phyloP scores from a whole-genome alignment of 129 eudicot genomes.

The Lactuca saligna region DNA sequence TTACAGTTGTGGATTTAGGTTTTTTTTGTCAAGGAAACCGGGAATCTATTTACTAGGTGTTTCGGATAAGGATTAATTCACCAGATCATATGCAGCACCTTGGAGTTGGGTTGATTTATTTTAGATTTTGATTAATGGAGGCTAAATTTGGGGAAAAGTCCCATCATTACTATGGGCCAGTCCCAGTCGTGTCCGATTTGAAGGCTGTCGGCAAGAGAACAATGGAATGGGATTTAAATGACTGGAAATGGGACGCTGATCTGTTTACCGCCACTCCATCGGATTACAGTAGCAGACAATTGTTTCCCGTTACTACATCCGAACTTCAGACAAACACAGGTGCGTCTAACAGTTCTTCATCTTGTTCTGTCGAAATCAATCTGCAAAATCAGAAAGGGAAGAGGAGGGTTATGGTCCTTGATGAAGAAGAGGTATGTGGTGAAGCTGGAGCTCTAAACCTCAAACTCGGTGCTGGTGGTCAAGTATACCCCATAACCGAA shows the following conservation, averaged over 20 bases:
- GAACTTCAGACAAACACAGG: slow-evolving; percentile 12
- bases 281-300: slow-evolving; percentile 57
- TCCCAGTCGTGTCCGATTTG: slow-evolving; percentile 53
- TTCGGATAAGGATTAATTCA: background rate
- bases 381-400: slow-evolving; percentile 38
- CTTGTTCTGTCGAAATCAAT: slow-evolving; percentile 46
- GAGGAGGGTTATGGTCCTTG: slow-evolving; percentile 51
- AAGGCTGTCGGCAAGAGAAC: slow-evolving; percentile 53
- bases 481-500: slow-evolving; percentile 52
- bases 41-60: slow-evolving; percentile 11
- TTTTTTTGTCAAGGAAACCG: slow-evolving; percentile 14
- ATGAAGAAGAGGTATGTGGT: slow-evolving; percentile 37
- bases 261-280: slow-evolving; percentile 56
- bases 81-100: slow-evolving; percentile 26
- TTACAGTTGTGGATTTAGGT: slow-evolving; percentile 24
- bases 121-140: slow-evolving; percentile 44
- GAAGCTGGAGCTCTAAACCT: slow-evolving; percentile 69
- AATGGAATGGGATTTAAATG: slow-evolving; percentile 86
- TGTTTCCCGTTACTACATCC: slow-evolving; percentile 50
- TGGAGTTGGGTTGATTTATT: background rate
- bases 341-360: slow-evolving; percentile 30
- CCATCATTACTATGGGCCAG: slow-evolving; percentile 53
- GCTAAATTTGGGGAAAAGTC: slow-evolving; percentile 49
- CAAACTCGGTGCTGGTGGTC: slow-evolving; percentile 85
- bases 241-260: slow-evolving; percentile 97